A percentile compares a stretch with the other conserved stretches of the same genome.
Evolutionary conservation across 2,329 filamentous ascomycete species (phyloP).

Genomic region (Emmonsiellopsis sp.): DNA sequence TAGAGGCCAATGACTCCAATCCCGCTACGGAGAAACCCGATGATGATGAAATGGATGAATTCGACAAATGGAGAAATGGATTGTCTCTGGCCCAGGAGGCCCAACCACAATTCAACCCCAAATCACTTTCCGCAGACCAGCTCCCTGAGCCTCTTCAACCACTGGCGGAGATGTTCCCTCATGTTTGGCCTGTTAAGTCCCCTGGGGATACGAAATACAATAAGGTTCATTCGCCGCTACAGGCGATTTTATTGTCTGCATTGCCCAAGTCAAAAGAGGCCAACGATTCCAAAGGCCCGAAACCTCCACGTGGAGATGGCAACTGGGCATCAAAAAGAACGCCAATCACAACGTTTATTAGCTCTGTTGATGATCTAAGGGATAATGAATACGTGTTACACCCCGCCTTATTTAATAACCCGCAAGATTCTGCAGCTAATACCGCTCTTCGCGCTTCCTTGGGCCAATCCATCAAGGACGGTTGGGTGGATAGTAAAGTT

Average conservation of each 20-base stretch:
- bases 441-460: constrained; percentile 44
- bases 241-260: constrained; percentile 71
- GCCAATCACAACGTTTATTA: constrained; percentile 70
- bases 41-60: constrained; percentile 22
- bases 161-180: constrained; percentile 72
- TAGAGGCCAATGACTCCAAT: constrained; percentile 11
- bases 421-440: constrained; percentile 46
- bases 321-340: constrained; percentile 68
- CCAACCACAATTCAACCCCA: constrained; percentile 25
- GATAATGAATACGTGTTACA: constrained; percentile 82
- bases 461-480: constrained; percentile 45
- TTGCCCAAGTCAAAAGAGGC: constrained; percentile 60
- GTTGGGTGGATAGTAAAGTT: constrained; percentile 77
- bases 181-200: constrained; percentile 81
- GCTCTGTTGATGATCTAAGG: constrained; percentile 61
- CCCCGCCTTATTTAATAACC: constrained; percentile 58
- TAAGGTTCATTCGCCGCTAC: constrained; percentile 77
- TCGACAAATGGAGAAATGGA: constrained; percentile 32
- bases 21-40: constrained; percentile 4
- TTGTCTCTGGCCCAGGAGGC: constrained; percentile 22
- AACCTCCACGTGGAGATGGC: constrained; percentile 54
- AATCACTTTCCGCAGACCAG: constrained; percentile 20
- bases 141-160: constrained; percentile 48
- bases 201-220: constrained; percentile 75
- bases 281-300: constrained; percentile 43